Percentiles rank a stretch among this genome's conserved stretches.
Evolutionary conservation across 805 yeast genomes (phyloP).

Genomic region (Cyberlindnera mycetangii): DNA sequence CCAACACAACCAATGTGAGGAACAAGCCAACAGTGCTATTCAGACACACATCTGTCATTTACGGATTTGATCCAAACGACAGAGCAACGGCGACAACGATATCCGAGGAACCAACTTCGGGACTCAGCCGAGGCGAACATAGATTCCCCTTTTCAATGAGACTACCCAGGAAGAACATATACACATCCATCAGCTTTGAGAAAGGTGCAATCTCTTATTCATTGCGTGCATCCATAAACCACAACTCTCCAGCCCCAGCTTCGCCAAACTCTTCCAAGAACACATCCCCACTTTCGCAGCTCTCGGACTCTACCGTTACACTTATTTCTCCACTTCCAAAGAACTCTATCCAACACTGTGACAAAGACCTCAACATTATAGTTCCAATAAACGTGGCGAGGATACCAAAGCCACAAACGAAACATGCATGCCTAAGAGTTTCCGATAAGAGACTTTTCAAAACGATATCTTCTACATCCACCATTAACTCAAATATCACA

Average conservation of each 20-base stretch:
- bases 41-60: constrained; percentile 55
- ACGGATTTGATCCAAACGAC: constrained; percentile 41
- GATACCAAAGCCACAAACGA: constrained; percentile 65
- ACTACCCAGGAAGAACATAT: constrained; percentile 70
- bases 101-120: constrained; percentile 30
- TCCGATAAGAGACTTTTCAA: constrained; percentile 40
- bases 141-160: constrained; percentile 81
- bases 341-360: constrained; percentile 43
- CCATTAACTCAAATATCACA: constrained; percentile 33
- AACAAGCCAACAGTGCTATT: constrained; percentile 52
- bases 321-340: constrained; percentile 19
- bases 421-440: constrained; percentile 58
- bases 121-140: constrained; percentile 80
- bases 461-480: constrained; percentile 40
- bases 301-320: constrained; percentile 20
- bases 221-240: constrained; percentile 44
- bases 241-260: constrained; percentile 17
- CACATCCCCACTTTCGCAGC: constrained; percentile 22
- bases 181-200: constrained; percentile 77
- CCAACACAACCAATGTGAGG: constrained; percentile 50
- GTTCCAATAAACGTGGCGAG: constrained; percentile 73
- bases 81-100: constrained; percentile 1
- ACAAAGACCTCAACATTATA: constrained; percentile 55
- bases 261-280: constrained; percentile 16
- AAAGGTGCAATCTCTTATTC: constrained; percentile 76